Conservation (phyloP, 208 protist species). For the Trypanosoma cruzi region DNA sequence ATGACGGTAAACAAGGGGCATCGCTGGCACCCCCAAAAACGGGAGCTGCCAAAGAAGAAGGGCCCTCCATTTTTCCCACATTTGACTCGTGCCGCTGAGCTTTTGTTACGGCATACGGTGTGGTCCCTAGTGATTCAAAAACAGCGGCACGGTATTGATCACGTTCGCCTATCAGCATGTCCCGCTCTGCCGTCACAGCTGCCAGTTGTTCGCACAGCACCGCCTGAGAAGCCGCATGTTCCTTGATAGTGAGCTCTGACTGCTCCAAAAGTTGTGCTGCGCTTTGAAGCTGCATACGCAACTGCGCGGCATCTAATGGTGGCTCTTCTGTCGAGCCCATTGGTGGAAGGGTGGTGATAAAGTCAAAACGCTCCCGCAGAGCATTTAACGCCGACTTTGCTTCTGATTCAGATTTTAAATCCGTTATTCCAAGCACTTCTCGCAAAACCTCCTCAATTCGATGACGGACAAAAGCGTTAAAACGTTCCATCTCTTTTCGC, state of each 20-base stretch:
- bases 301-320: conserved; percentile 6
- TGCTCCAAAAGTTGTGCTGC: conserved; percentile 62
- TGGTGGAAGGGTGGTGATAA: conserved; percentile 41
- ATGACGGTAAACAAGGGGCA: background rate
- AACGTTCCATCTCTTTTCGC: conserved; percentile 66
- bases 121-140: conserved; percentile 48
- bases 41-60: background rate
- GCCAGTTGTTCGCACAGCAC: conserved; percentile 65
- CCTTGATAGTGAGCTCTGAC: conserved; percentile 62
- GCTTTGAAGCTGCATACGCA: conserved; percentile 42
- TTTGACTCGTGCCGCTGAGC: conserved; percentile 1
- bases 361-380: conserved; percentile 70
- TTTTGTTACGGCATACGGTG: conserved; percentile 15
- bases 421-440: conserved; percentile 50
- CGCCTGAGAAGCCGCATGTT: conserved; percentile 41
- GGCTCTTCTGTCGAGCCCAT: conserved; percentile 28
- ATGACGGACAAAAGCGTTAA: conserved; percentile 76
- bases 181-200: conserved; percentile 49
- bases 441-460: conserved; percentile 70
- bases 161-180: conserved; percentile 65
- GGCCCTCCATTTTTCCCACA: background rate
- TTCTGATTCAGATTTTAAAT: conserved; percentile 29
- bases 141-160: conserved; percentile 82
- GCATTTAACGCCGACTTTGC: conserved; percentile 46
- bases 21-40: background rate